These are phyloP conservation scores for Cladosporium sp. DNA, from an alignment of 2,329 filamentous ascomycete genomes.

Conservation along the genomic window DNA sequence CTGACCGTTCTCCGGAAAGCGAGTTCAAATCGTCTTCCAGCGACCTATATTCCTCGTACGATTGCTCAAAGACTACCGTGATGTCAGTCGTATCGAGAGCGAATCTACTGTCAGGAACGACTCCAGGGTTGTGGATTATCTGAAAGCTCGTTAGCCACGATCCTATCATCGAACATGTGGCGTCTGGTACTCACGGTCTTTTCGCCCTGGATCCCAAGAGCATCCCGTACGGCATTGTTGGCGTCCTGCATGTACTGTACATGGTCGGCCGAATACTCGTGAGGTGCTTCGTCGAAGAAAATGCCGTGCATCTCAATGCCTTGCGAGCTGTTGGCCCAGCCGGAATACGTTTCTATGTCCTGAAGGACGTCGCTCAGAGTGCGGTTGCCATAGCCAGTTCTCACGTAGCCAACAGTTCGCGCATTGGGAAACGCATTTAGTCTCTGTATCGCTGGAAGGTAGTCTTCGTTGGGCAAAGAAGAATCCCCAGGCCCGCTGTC, in stretches of 20 bases:
- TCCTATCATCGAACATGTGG: not conserved
- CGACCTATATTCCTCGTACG: constrained; percentile 14
- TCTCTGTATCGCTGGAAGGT: constrained; percentile 22
- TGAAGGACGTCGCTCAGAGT: constrained; percentile 16
- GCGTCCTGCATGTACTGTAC: constrained; percentile 13
- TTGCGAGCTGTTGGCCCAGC: constrained; percentile 19
- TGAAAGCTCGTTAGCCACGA: constrained; percentile 4
- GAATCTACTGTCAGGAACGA: constrained; percentile 16
- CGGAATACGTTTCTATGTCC: constrained; percentile 24
- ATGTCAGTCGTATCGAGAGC: constrained; percentile 18
- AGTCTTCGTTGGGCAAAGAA: constrained; percentile 20
- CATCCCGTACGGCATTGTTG: constrained; percentile 18
- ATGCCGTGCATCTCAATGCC: constrained; percentile 21
- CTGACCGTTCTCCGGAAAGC: constrained; percentile 14
- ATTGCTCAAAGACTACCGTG: constrained; percentile 21
- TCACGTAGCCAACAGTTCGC: constrained; percentile 26
- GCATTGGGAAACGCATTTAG: constrained; percentile 26
- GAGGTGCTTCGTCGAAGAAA: constrained; percentile 25
- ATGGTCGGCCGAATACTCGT: constrained; percentile 13
- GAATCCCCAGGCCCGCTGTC: constrained; percentile 18
- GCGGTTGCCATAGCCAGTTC: constrained; percentile 21
- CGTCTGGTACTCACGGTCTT: constrained; percentile 14
- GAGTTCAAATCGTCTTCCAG: constrained; percentile 9
- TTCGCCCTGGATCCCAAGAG: constrained; percentile 14
- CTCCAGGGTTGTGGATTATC: constrained; percentile 23